Evolutionary conservation across 2,329 filamentous ascomycete genomes (phyloP), one percentile per base, ranked within the genome.

Genomic region (Aspergillus fructus): DNA sequence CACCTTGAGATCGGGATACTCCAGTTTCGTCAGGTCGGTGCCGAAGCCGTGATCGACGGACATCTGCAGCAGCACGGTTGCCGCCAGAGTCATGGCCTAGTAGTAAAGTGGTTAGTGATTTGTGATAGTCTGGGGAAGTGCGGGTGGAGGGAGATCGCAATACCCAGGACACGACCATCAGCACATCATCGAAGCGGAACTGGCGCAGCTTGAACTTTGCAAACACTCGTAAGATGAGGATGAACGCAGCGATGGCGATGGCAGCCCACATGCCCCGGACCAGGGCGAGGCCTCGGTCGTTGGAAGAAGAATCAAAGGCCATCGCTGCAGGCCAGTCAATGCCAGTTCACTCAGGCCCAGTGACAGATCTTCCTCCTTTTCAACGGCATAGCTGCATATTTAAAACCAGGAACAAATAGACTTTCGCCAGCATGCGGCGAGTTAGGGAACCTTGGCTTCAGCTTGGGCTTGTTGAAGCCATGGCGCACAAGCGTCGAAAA

Each of bases 201-300:
- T 68, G 64, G 46, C 59, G 62, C 50, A 71, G 67, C 51, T 68
- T 70, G 45, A 70, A 47, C 56, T 71, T 71, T 7, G 68, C 68
- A 53, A 66, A 57, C 46, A 71, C 58, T 4, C 68, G 55, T 6
- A 71, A 55, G 12, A 64, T 47, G 24, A 70, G 59, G 59, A 71
- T 65, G 48, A 71, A 33, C 7, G 60, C 61, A 4, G 68, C 62
- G 39, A 70, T 62, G 51, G 53, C 62, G 27, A 67, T 59, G 7
- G 64, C 68, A n/a, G 56, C 66, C 68, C 68, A 71, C 34, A 71
- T 59, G 17, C 67, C 68, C 40, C 49, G 61, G 49, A 62, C 58
- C 7, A 71, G 58, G 37, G 62, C 55, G 11, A 64, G 60, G 13
- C 68, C 68, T 15, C 53, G 46, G 58, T 64, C 49, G 11, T 53